These are phyloP conservation scores for Candida sp. DNA, from an alignment of 1,139 yeast species.

Conservation along the genomic window DNA sequence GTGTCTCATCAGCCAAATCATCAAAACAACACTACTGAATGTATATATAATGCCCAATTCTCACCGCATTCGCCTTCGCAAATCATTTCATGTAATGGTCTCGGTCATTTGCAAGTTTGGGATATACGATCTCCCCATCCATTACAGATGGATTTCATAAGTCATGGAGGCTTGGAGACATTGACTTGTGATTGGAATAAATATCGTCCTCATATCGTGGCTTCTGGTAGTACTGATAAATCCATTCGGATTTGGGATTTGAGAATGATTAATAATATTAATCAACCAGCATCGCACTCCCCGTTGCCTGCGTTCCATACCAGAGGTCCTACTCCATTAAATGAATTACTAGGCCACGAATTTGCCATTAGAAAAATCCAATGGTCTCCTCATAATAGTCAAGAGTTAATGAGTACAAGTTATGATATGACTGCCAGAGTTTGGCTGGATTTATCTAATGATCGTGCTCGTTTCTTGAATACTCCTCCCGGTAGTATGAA, in stretches of 20 bases:
- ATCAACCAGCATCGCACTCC: conserved; percentile 32
- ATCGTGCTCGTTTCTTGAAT: conserved; percentile 45
- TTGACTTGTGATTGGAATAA: conserved; percentile 88
- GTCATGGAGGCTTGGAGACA: conserved; percentile 81
- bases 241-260: conserved; percentile 84
- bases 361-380: conserved; percentile 78
- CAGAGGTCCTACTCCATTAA: conserved; percentile 66
- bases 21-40: conserved; percentile 35
- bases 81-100: conserved; percentile 75
- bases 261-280: conserved; percentile 56
- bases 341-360: conserved; percentile 83
- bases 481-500: conserved; percentile 38
- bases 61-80: conserved; percentile 83
- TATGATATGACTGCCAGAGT: conserved; percentile 91
- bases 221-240: conserved; percentile 90
- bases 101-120: conserved; percentile 78
- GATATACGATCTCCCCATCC: conserved; percentile 72
- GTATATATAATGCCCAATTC: conserved; percentile 76
- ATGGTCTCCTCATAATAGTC: conserved; percentile 89
- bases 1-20: conserved; percentile 29
- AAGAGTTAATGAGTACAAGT: conserved; percentile 69
- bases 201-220: conserved; percentile 73
- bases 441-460: conserved; percentile 73
- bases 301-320: conserved; percentile 43
- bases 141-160: conserved; percentile 57